Conservation (phyloP, 208 protist genomes). For the Polymyxa betae region DNA sequence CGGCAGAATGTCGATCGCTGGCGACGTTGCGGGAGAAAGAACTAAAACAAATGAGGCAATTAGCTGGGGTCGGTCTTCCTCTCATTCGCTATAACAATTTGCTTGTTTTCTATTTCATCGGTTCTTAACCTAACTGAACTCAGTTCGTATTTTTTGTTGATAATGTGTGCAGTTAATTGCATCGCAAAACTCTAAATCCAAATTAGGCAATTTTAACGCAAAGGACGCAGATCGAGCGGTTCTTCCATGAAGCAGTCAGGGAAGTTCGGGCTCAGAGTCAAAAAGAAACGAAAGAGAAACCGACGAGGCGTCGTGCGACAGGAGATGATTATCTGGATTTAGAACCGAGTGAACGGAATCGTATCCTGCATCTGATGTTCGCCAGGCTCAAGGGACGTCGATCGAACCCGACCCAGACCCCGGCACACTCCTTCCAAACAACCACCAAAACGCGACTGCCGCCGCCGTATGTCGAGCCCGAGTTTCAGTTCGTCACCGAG, state of each 20-base stretch:
- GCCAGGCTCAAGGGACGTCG: not conserved
- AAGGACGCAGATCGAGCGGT: slow-evolving; percentile 12
- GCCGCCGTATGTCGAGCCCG: not conserved
- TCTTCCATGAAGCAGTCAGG: slow-evolving; percentile 14
- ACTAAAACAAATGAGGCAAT: not conserved
- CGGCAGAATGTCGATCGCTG: not conserved
- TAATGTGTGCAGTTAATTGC: no score
- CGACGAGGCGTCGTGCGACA: not conserved
- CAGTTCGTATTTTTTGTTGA: no score
- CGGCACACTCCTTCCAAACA: not conserved
- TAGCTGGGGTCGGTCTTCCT: not conserved
- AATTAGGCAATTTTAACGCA: slow-evolving; percentile 18
- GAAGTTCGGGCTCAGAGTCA: not conserved
- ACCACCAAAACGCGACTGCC: not conserved
- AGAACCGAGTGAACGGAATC: not conserved
- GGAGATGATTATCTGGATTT: not conserved
- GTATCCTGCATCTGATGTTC: slow-evolving; percentile 27
- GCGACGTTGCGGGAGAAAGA: not conserved
- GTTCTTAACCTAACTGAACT: not conserved
- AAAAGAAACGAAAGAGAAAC: not conserved
- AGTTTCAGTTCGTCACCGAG: slow-evolving; percentile 31
- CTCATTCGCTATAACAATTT: not conserved
- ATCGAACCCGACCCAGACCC: not conserved
- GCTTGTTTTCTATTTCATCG: not conserved
- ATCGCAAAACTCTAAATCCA: not conserved